Base-by-base conservation (phyloP, 2,329 filamentous ascomycete species). In the Drechslerella dactyloides region DNA sequence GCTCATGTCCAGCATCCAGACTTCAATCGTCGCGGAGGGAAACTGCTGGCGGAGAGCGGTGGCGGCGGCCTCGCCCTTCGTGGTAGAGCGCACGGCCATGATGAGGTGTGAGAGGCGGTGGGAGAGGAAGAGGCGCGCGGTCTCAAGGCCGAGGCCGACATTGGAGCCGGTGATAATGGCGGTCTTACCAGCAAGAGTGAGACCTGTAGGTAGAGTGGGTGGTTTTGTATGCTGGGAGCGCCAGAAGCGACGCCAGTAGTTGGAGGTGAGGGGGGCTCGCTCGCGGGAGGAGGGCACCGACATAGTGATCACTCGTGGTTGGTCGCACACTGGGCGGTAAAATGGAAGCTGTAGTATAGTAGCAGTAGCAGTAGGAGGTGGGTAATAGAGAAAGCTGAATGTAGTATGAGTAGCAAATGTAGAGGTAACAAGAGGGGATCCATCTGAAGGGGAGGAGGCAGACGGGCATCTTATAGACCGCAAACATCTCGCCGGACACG, bases 111-210 rank as follows among this genome's bases (percentile, higher is more conserved):
- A 79, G 11, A 84, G 77, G 0, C 77, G 76, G 7, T 81, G 73
- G 0, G 75, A 73, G 1, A 82, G 77, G 24, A 85, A 78, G 44
- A 82, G 81, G 0, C 77, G 75, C 13, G 80, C 78, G 0, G 80
- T 76, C 66, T 82, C 81, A n/a, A 82, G 78, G 0, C 84, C 84
- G 0, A 86, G 77, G 0, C 84, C 84, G 0, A 75, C 77, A 68
- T 84, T 85, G 19, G 80, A 77, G 0, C 84, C 84, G 0, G 83
- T 84, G 13, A 85, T 78, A 44, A 85, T 82, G 52, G 81, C 81
- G 0, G 80, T 55, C 19, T 73, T 56, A 4, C 61, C 61, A 4
- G 33, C 33, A 11, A 73, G 53, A 55, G 50, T 44, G 27, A 62
- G 19, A 13, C 44, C 30, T 15, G 55, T 64, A 21, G 66, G 66